phyloP scores from a whole-genome alignment of 1,139 yeast species.

The Yamadazyma jaroonii region DNA sequence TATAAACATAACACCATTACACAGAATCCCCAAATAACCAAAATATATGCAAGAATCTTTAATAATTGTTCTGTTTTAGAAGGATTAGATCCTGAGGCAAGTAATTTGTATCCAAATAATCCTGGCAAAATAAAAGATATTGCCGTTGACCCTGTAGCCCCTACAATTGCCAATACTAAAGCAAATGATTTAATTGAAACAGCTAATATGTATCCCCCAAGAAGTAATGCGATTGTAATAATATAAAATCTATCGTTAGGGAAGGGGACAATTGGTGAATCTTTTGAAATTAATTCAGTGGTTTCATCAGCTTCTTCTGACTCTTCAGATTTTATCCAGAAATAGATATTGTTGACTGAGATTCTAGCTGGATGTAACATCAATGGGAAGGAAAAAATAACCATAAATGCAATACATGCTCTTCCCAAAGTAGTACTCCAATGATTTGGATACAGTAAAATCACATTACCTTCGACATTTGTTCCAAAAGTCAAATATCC shows the following conservation, averaged over 20 bases:
- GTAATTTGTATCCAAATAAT: conserved; percentile 51
- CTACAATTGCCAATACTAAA: conserved; percentile 53
- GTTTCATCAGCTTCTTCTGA: not conserved
- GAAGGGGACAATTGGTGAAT: conserved; percentile 45
- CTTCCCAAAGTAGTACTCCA: conserved; percentile 63
- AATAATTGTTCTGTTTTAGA: conserved; percentile 22
- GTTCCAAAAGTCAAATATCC: conserved; percentile 48
- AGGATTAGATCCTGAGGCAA: conserved; percentile 31
- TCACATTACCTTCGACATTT: conserved; percentile 67
- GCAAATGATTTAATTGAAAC: conserved; percentile 51
- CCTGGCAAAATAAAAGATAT: conserved; percentile 61
- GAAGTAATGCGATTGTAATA: conserved; percentile 46
- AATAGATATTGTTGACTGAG: conserved; percentile 71
- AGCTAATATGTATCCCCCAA: conserved; percentile 45
- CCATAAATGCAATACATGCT: conserved; percentile 75
- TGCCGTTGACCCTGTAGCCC: conserved; percentile 61
- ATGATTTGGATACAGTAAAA: conserved; percentile 59
- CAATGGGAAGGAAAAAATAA: conserved; percentile 83
- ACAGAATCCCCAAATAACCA: conserved; percentile 40
- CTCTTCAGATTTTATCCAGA: conserved; percentile 32
- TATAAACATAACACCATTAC: conserved; percentile 44
- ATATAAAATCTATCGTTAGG: conserved; percentile 44
- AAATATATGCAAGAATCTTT: conserved; percentile 27
- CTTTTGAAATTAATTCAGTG: conserved; percentile 10
- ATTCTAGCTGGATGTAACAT: conserved; percentile 92